phyloP scores from a whole-genome alignment of 768 basidiomycete genomes.

The Guyanaporus albipodus region DNA sequence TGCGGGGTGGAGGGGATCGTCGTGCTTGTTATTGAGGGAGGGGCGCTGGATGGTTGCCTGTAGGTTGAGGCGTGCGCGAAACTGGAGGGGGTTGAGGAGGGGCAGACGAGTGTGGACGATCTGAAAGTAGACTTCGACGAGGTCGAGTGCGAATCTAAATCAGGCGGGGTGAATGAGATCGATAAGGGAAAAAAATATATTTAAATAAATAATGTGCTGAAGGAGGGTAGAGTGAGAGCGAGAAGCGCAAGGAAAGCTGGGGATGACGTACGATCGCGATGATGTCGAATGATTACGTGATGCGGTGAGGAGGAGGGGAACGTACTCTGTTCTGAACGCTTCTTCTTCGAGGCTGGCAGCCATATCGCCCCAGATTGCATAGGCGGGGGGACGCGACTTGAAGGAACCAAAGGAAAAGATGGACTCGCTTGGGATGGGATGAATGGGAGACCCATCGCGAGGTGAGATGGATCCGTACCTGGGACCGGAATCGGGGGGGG shows the following conservation, averaged over 20 bases:
- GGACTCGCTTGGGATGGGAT: conserved; percentile 36
- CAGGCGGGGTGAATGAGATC: no score
- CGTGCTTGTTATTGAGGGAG: conserved; percentile 23
- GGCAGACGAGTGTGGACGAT: conserved; percentile 87
- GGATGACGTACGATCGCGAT: conserved; percentile 24
- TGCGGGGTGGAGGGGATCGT: conserved; percentile 59
- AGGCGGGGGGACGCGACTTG: conserved; percentile 43
- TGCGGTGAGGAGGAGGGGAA: conserved; percentile 34
- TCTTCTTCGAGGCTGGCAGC: conserved; percentile 71
- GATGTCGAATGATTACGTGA: conserved; percentile 29
- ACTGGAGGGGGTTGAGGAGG: conserved; percentile 77
- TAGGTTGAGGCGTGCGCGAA: conserved; percentile 66
- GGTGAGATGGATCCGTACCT: conserved; percentile 25
- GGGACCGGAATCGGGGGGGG: conserved; percentile 62
- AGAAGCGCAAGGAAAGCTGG: conserved; percentile 14
- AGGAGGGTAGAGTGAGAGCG: conserved; percentile 16
- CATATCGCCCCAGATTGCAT: conserved; percentile 71
- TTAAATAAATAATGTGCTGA: conserved; percentile 16
- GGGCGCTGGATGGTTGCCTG: conserved; percentile 26
- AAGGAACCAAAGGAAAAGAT: conserved; percentile 27
- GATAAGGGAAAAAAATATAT: no score
- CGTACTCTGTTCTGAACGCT: conserved; percentile 78
- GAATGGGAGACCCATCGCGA: conserved; percentile 15
- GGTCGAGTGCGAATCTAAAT: conserved; percentile 81
- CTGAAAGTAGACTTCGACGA: conserved; percentile 94